phyloP scores from a whole-genome alignment of 2,329 filamentous ascomycete species.

The Sclerotinia minor region DNA sequence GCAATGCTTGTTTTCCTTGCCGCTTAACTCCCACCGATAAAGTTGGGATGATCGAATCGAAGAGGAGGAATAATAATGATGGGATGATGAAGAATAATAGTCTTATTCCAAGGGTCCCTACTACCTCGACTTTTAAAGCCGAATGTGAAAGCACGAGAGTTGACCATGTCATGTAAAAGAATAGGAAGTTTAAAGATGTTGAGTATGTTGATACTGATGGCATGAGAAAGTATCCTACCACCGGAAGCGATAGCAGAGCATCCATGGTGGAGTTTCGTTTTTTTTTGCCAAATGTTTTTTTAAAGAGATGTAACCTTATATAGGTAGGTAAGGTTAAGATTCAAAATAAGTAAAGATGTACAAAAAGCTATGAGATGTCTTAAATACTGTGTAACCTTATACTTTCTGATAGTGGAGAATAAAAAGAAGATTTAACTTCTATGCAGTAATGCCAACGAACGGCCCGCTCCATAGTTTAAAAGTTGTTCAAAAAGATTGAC shows the following conservation, averaged over 20 bases:
- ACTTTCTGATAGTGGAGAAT: conserved; percentile 3
- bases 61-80: conserved; percentile 68
- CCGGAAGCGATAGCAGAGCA: conserved; percentile 69
- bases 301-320: background rate
- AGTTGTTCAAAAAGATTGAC: background rate
- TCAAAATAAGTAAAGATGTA: background rate
- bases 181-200: conserved; percentile 79
- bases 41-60: conserved; percentile 71
- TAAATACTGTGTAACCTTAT: background rate
- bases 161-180: conserved; percentile 82
- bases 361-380: background rate
- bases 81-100: conserved; percentile 71
- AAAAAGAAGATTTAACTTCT: background rate
- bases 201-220: conserved; percentile 66
- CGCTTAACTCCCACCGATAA: conserved; percentile 69
- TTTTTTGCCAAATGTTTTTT: background rate
- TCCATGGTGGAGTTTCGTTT: conserved; percentile 50
- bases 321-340: no score
- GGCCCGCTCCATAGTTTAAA: conserved; percentile 14
- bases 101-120: conserved; percentile 68
- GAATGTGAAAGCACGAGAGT: conserved; percentile 70
- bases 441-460: background rate
- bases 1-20: conserved; percentile 54
- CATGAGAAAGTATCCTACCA: conserved; percentile 66
- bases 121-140: conserved; percentile 71